Conservation (phyloP, 306 rosid species). For the Hippophae gyantsensis region DNA sequence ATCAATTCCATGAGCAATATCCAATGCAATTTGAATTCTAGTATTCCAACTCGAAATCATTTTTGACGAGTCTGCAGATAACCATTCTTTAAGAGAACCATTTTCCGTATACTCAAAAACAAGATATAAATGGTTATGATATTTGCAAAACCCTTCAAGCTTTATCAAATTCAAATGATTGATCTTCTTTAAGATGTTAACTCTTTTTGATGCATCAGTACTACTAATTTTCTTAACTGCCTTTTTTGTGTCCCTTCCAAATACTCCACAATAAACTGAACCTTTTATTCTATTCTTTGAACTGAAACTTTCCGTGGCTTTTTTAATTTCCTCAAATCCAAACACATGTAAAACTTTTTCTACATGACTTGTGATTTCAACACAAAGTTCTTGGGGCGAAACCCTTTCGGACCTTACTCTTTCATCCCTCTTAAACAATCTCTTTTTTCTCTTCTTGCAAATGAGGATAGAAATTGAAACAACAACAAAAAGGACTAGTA, state of each 20-base stretch:
- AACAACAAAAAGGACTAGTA: conserved; percentile 13
- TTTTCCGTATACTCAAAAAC: conserved; percentile 65
- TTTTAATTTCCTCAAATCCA: conserved; percentile 30
- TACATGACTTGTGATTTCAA: conserved; percentile 34
- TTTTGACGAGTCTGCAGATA: conserved; percentile 15
- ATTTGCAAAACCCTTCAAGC: conserved; percentile 50
- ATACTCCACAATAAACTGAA: conserved; percentile 34
- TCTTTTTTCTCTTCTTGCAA: conserved; percentile 20
- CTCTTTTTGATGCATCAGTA: conserved; percentile 38
- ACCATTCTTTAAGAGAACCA: conserved; percentile 64
- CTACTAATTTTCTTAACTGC: conserved; percentile 39
- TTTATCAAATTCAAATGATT: conserved; percentile 59
- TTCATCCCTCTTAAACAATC: neutral
- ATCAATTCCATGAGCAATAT: conserved; percentile 63
- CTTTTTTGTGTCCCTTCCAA: conserved; percentile 19
- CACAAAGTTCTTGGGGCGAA: conserved; percentile 27
- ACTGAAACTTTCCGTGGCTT: conserved; percentile 44
- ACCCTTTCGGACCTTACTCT: neutral
- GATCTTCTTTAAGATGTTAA: conserved; percentile 47
- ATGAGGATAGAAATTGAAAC: conserved; percentile 10
- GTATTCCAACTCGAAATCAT: conserved; percentile 35
- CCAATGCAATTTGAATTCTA: conserved; percentile 69
- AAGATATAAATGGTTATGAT: conserved; percentile 29
- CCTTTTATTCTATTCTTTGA: conserved; percentile 39
- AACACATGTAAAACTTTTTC: conserved; percentile 34